Base-by-base conservation (phyloP, 768 basidiomycete genomes). In the Agrocybe pediades region DNA sequence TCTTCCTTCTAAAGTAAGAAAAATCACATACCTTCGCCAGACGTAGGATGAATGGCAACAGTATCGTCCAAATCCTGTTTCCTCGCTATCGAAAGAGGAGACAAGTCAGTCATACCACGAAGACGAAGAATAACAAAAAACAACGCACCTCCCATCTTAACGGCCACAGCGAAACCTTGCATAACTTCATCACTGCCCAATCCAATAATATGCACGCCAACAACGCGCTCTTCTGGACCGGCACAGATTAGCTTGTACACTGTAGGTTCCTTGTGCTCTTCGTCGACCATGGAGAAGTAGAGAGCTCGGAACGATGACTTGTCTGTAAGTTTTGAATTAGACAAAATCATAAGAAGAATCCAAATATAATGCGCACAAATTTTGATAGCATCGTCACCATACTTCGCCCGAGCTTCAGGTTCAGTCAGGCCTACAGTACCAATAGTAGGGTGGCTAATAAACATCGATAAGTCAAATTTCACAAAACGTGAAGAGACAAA, bases 401-500 rank as follows among this genome's bases (percentile, higher is more conserved):
- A 96, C 71, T 91, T 87, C 75, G 88, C 75, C 62, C 84, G 79
- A 26, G 97, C 97, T 66, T 97, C 81, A 0, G 90, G 87, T 68
- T 99, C 95, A 7, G 96, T 97, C 59, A 98, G 77, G 46, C 97
- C 97, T 27, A 98, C 92, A 13, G 95, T 91, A 26, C 97, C 97
- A 54, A 97, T 92, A 11, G 96, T 86, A 0, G 96, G 97, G 70
- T 98, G 96, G 7, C 93, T 96, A 57, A 25, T 11, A 6, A 46
- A 24, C 59, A 48, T 54, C 26, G 53, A 53, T 29, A 44, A 40
- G 40, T 24, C 29, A 39, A 45, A 11, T 5, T 42, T 24, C 55
- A 19, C 15, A 17, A 42, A 26, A 23, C 46, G 52, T 5, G 8
- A n/a, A 41, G 47, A 21, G 57, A 27, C 23, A 26, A 52, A 33